phyloP scores from a whole-genome alignment of 768 basidiomycete species.

The Plicaturopsis crispa region DNA sequence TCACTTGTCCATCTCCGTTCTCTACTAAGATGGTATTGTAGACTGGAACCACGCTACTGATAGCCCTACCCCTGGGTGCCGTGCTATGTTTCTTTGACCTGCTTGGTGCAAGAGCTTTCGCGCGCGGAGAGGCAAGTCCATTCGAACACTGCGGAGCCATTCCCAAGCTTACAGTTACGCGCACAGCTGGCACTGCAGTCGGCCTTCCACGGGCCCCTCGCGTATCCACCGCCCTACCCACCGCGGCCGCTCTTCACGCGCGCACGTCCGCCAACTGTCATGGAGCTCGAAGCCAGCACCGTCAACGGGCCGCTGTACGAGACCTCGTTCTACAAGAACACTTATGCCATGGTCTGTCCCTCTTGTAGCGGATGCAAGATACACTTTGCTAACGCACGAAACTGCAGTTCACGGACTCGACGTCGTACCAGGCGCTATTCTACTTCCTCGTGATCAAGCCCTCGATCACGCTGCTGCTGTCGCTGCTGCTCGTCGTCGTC shows the following conservation, averaged over 20 bases:
- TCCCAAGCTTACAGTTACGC: too few species aligned
- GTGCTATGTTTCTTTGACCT: slow-evolving; percentile 73
- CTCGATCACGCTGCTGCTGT: slow-evolving; percentile 62
- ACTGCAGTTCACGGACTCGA: slow-evolving; percentile 67
- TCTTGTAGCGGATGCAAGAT: neutral
- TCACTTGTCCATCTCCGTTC: slow-evolving; percentile 1
- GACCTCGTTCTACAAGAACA: slow-evolving; percentile 72
- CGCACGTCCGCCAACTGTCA: slow-evolving; percentile 36
- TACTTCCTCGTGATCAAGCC: slow-evolving; percentile 88
- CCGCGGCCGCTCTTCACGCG: slow-evolving; percentile 73
- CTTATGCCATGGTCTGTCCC: slow-evolving; percentile 65
- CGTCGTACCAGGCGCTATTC: slow-evolving; percentile 80
- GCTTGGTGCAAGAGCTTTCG: slow-evolving; percentile 62
- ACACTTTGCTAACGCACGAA: slow-evolving; percentile 2
- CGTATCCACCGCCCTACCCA: slow-evolving; percentile 57
- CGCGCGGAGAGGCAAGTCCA: slow-evolving; percentile 58
- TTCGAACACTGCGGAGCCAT: too few species aligned
- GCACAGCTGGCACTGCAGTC: slow-evolving; percentile 67
- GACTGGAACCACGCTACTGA: slow-evolving; percentile 75
- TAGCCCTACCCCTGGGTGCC: slow-evolving; percentile 72
- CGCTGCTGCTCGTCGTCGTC: slow-evolving; percentile 44
- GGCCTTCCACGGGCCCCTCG: slow-evolving; percentile 60
- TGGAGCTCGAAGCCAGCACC: slow-evolving; percentile 36
- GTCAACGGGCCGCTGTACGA: slow-evolving; percentile 33
- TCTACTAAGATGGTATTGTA: slow-evolving; percentile 17